Evolutionary conservation across 1,284 basidiomycete genomes (phyloP), one percentile per base, ranked within the genome.

Genomic region (Ustilago shanxiensis): DNA sequence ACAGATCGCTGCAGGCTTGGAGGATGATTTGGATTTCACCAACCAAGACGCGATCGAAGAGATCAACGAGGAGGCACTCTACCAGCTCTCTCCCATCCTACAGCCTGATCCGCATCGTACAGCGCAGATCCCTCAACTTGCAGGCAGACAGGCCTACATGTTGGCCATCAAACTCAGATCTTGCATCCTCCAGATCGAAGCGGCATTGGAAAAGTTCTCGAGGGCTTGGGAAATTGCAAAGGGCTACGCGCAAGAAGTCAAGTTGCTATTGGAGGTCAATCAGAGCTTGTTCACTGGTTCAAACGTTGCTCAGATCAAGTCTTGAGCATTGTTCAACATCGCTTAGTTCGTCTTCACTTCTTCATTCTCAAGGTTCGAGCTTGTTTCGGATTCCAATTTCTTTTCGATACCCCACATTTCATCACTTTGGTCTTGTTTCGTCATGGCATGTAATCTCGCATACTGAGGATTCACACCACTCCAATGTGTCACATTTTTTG

Each of bases 161-260:
- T 37, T 77, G 24, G 74, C 74, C 6, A 68, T 77, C 54, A 62
- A 66, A 16, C 58, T 77, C 4, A 33, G 70, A 1, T 54, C 55
- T 8, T 70, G 70, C 54, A 73, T 77, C 58, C 14, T 69, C 45
- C 70, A 77, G 58, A 77, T 77, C 64, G 70, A 77, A 28, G 14
- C 47, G n/a, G 70, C 74, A 2, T 37, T 77, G 44, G 66, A 72
- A 9, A 72, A 72, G 59, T 77, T 77, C 10, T 63, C 66, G 9
- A n/a, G 74, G 2, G 74, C 74, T 10, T 77, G 74, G 74, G 74
- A 77, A 11, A 69, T 72, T n/a, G 74, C 74, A 10, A 77, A 72
- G 24, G 66, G 66, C 7, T 77, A 77, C 44, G 66, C 69, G 29
- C 70, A 72, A 54, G 74, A 77, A 20, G 74, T 77, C 29, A 69